Conservation (phyloP, 345 rosid species). For the Linum tenue region DNA sequence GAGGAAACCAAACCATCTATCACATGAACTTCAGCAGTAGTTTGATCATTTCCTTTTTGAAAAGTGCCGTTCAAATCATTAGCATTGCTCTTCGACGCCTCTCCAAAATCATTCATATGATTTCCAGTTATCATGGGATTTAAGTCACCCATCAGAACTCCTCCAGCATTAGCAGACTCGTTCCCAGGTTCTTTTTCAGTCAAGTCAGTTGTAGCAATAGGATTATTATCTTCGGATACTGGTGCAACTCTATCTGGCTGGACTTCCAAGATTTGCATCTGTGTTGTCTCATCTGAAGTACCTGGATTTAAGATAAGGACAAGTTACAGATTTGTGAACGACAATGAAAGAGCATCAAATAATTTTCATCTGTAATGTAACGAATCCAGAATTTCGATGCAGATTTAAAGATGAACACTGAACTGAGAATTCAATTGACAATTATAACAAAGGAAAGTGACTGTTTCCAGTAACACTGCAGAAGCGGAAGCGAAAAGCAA, state of each 20-base stretch:
- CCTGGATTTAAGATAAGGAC: constrained; percentile 14
- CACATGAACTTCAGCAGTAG: constrained; percentile 2
- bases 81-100: constrained; percentile 14
- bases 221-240: constrained; percentile 15
- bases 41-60: constrained; percentile 15
- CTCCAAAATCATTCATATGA: constrained; percentile 14
- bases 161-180: constrained; percentile 12
- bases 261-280: constrained; percentile 19
- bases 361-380: constrained; percentile 1
- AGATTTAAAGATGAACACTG: too few relatives aligned
- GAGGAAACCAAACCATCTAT: constrained; percentile 11
- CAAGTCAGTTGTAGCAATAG: constrained; percentile 13
- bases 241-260: constrained; percentile 17
- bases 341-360: not conserved
- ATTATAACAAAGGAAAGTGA: too few relatives aligned
- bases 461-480: too few relatives aligned
- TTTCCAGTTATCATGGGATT: constrained; percentile 16
- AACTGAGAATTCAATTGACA: too few relatives aligned
- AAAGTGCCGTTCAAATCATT: constrained; percentile 11
- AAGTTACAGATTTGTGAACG: not conserved
- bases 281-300: constrained; percentile 13
- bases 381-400: too few relatives aligned
- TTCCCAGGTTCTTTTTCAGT: constrained; percentile 15
- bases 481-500: too few relatives aligned
- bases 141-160: constrained; percentile 12